Percentiles rank a stretch among this genome's conserved stretches.
Conservation (phyloP, 345 rosid species). For the Noccaea caerulescens region DNA sequence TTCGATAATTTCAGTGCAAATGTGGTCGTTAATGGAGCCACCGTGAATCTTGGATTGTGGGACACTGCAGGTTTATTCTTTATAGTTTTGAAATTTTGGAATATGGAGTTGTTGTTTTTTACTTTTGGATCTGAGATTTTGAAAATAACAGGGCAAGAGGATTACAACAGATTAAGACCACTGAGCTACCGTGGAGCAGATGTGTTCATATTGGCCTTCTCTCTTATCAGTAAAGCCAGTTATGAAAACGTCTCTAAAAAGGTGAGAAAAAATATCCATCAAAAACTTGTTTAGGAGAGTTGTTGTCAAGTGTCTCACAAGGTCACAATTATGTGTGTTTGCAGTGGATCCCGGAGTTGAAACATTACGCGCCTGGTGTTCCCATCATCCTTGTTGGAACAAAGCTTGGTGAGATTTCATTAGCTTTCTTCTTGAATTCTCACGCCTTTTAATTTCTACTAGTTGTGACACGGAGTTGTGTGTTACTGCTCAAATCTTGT, state of each 20-base stretch:
- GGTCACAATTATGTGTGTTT: slow-evolving; percentile 31
- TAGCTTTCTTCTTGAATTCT: background rate
- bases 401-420: slow-evolving; percentile 71
- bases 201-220: slow-evolving; percentile 92
- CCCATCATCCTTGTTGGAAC: slow-evolving; percentile 92
- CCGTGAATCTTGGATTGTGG: slow-evolving; percentile 94
- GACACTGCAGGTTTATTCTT: slow-evolving; percentile 79
- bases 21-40: slow-evolving; percentile 86
- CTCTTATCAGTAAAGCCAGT: slow-evolving; percentile 99
- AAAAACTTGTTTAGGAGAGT: background rate
- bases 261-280: slow-evolving; percentile 43
- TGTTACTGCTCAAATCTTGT: slow-evolving; percentile 31
- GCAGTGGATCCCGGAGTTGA: slow-evolving; percentile 99
- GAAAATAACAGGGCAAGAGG: slow-evolving; percentile 73
- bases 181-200: slow-evolving; percentile 95
- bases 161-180: slow-evolving; percentile 90
- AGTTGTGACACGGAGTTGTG: slow-evolving; percentile 20
- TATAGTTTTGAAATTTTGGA: background rate
- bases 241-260: slow-evolving; percentile 95
- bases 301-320: background rate
- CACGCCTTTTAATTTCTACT: background rate
- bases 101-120: background rate
- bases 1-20: slow-evolving; percentile 98
- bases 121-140: slow-evolving; percentile 15
- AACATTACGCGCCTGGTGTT: slow-evolving; percentile 94